phyloP scores from a whole-genome alignment of 2,329 filamentous ascomycete species.

The Albifimbria verrucaria region DNA sequence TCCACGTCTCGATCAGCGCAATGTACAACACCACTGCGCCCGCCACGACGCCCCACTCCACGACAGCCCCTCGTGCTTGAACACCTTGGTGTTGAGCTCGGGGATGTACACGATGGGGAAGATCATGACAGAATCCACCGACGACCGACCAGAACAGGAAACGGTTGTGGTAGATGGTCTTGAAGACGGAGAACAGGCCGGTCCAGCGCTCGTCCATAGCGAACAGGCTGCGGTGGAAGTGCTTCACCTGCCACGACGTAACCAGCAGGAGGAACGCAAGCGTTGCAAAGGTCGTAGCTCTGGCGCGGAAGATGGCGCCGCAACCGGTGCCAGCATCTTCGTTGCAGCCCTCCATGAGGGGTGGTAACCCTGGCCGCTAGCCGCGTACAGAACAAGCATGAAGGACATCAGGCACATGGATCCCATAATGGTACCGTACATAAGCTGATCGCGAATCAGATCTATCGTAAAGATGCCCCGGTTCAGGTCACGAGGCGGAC shows the following conservation, averaged over 20 bases:
- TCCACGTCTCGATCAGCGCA: slow-evolving; percentile 64
- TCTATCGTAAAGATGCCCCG: slow-evolving; percentile 62
- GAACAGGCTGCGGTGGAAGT: slow-evolving; percentile 68
- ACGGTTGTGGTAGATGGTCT: slow-evolving; percentile 65
- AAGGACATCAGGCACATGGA: slow-evolving; percentile 60
- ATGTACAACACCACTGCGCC: slow-evolving; percentile 59
- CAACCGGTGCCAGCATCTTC: slow-evolving; percentile 47
- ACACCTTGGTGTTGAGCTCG: slow-evolving; percentile 61
- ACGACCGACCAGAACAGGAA: slow-evolving; percentile 64
- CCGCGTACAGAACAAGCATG: slow-evolving; percentile 54
- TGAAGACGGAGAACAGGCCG: slow-evolving; percentile 48
- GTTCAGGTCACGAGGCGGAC: slow-evolving; percentile 60
- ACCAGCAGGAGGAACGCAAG: slow-evolving; percentile 66
- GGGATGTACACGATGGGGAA: slow-evolving; percentile 68
- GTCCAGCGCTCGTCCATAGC: slow-evolving; percentile 55
- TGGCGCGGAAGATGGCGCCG: slow-evolving; percentile 58
- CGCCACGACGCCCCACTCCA: slow-evolving; percentile 71
- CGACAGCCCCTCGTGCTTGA: slow-evolving; percentile 64
- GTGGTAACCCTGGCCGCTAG: slow-evolving; percentile 40
- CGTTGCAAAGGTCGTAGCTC: slow-evolving; percentile 67
- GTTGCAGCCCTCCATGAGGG: slow-evolving; percentile 56
- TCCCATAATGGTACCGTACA: slow-evolving; percentile 63
- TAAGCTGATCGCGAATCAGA: slow-evolving; percentile 63
- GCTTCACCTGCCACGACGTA: slow-evolving; percentile 71
- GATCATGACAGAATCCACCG: slow-evolving; percentile 55